Evolutionary conservation across 2,329 filamentous ascomycete species (phyloP), one percentile per base, ranked within the genome.

Genomic region (Cladosporium sp.): DNA sequence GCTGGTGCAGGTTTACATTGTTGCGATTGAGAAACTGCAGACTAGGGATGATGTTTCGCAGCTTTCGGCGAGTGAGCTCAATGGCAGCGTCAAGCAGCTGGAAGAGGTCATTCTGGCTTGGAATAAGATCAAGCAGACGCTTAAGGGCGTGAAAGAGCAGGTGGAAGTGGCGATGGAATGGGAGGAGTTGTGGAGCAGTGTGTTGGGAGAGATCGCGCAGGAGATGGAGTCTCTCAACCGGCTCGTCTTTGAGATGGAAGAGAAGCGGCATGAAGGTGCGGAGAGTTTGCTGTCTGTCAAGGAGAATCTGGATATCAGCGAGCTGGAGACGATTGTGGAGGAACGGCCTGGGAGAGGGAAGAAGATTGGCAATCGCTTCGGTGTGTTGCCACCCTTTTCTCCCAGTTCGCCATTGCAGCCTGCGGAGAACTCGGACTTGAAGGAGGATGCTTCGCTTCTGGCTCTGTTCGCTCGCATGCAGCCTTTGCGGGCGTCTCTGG

Each of bases 161-260:
- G 92, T 98, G 15, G 93, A 97, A 68, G 83, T 95, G 52, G 93
- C 93, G 40, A 95, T 97, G 90, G 93, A 98, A 65, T 98, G 92
- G 92, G 91, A 96, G 67, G 91, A 97, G 70, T 76, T 98, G 30
- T 97, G 93, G 92, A 89, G 89, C 60, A 88, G 80, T 56, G 92
- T 97, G 3, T 75, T 98, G 2, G 92, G 91, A 38, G 92, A 97
- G 65, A 95, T 97, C 54, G 88, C 91, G 46, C 83, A 85, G 55
- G 93, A 98, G 70, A 84, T 90, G 63, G 87, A 93, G 56, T 84
- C 85, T 38, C 76, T 95, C 13, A 82, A 80, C 61, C 79, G 86
- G 33, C 73, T 95, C 41, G 88, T 97, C 25, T 97, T 97, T 62
- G 91, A 97, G 69, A 95, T 97, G 90, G 93, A 98, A 67, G 93